A percentile compares a stretch with the other conserved stretches of the same genome.
Conservation (phyloP, 495 filamentous ascomycete genomes). For the Xylaria longipes region DNA sequence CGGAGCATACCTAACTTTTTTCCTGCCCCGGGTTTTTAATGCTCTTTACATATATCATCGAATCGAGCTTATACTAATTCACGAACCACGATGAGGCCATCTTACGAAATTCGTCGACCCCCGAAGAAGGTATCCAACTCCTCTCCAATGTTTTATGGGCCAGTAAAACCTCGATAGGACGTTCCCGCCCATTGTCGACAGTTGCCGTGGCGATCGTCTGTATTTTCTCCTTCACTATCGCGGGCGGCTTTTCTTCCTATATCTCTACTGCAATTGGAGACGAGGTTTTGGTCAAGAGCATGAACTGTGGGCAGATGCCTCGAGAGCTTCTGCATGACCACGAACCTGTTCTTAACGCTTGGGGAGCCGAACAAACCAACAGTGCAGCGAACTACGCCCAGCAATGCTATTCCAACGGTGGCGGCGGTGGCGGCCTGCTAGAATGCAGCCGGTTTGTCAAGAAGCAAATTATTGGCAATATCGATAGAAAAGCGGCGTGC, state of each 20-base stretch:
- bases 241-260: conserved; percentile 22
- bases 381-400: conserved; percentile 15
- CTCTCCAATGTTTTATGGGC: conserved; percentile 4
- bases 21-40: no score
- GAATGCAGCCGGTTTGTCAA: not conserved
- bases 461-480: not conserved
- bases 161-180: no score
- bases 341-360: no score
- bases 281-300: conserved; percentile 23
- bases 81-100: no score
- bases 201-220: not conserved
- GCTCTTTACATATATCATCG: no score
- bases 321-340: no score
- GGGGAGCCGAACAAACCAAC: no score
- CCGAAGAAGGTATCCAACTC: conserved; percentile 21
- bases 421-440: no score
- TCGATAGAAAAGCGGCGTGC: not conserved
- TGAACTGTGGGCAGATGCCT: conserved; percentile 22
- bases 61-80: no score
- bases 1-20: no score
- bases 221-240: conserved; percentile 12
- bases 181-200: no score
- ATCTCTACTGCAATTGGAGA: conserved; percentile 15
- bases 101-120: conserved; percentile 17
- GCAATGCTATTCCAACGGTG: conserved; percentile 4